These are phyloP conservation scores for Tricholoma hemisulphureum DNA, from an alignment of 768 basidiomycete species.

Conservation along the genomic window DNA sequence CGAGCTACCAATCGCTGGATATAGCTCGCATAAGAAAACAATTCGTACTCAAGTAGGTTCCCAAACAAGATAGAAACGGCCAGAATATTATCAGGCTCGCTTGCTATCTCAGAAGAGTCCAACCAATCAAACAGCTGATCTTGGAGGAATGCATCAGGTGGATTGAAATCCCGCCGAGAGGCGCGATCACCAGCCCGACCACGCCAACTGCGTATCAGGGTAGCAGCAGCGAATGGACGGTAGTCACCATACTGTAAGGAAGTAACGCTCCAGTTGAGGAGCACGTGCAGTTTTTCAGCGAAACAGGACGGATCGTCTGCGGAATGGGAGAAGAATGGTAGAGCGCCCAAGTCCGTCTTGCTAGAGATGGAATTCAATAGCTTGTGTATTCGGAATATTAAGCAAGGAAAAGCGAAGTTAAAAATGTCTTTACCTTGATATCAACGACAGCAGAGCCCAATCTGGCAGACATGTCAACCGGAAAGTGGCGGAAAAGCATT, in stretches of 20 bases:
- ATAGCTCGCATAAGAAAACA: slow-evolving; percentile 75
- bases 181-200: slow-evolving; percentile 62
- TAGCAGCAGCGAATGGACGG: slow-evolving; percentile 70
- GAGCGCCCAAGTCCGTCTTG: slow-evolving; percentile 55
- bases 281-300: slow-evolving; percentile 66
- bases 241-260: slow-evolving; percentile 82
- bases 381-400: slow-evolving; percentile 33
- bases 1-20: slow-evolving; percentile 81
- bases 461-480: slow-evolving; percentile 56
- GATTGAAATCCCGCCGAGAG: slow-evolving; percentile 55
- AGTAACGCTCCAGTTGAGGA: slow-evolving; percentile 81
- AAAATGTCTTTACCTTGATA: slow-evolving; percentile 41
- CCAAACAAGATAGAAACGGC: slow-evolving; percentile 69
- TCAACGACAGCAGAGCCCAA: slow-evolving; percentile 60
- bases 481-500: slow-evolving; percentile 68
- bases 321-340: slow-evolving; percentile 57
- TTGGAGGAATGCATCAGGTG: slow-evolving; percentile 65
- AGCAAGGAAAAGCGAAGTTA: not conserved
- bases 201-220: slow-evolving; percentile 63
- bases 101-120: slow-evolving; percentile 62
- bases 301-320: slow-evolving; percentile 44
- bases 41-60: slow-evolving; percentile 62
- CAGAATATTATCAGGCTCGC: slow-evolving; percentile 52
- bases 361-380: slow-evolving; percentile 75
- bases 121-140: slow-evolving; percentile 82